These are phyloP conservation scores for Syncephalastrum sp. DNA, from an alignment of 371 early-diverging fungal species.

Conservation along the genomic window DNA sequence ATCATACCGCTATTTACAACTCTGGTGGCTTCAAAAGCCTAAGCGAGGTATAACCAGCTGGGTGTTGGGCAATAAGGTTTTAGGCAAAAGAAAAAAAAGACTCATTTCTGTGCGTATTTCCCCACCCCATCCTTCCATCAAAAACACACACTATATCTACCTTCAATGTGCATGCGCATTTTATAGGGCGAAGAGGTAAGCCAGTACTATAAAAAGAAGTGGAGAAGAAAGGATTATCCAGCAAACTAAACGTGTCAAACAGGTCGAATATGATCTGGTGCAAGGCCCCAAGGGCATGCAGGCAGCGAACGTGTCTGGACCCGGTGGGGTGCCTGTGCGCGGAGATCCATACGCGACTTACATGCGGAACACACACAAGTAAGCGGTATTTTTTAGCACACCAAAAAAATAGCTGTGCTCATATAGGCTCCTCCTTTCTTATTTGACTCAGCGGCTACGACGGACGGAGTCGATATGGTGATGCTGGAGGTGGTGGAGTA, in stretches of 20 bases:
- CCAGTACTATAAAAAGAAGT: not conserved
- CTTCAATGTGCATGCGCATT: not conserved
- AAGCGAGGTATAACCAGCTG: slow-evolving; percentile 59
- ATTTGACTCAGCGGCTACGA: too few species aligned
- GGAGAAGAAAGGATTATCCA: not conserved
- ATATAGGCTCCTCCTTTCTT: too few species aligned
- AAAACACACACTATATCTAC: too few species aligned
- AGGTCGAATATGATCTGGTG: slow-evolving; percentile 82
- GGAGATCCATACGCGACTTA: slow-evolving; percentile 59
- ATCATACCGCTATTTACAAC: slow-evolving; percentile 82
- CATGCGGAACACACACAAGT: slow-evolving; percentile 6
- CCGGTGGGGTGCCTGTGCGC: slow-evolving; percentile 65
- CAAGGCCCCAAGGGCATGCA: slow-evolving; percentile 84
- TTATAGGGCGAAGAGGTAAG: slow-evolving; percentile 49
- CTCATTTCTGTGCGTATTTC: too few species aligned
- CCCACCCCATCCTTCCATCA: too few species aligned
- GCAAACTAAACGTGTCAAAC: not conserved
- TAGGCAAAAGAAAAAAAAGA: too few species aligned
- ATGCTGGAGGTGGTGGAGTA: too few species aligned
- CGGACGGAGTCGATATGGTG: too few species aligned
- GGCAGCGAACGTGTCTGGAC: slow-evolving; percentile 83
- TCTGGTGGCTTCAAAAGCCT: slow-evolving; percentile 87
- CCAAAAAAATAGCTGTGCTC: too few species aligned
- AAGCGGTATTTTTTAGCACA: too few species aligned
- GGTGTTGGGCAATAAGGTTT: not conserved